A percentile compares a stretch with the other conserved stretches of the same genome.
Evolutionary conservation across 75 land plant genomes (phyloP).

Genomic region (Selaginella tamariscina): DNA sequence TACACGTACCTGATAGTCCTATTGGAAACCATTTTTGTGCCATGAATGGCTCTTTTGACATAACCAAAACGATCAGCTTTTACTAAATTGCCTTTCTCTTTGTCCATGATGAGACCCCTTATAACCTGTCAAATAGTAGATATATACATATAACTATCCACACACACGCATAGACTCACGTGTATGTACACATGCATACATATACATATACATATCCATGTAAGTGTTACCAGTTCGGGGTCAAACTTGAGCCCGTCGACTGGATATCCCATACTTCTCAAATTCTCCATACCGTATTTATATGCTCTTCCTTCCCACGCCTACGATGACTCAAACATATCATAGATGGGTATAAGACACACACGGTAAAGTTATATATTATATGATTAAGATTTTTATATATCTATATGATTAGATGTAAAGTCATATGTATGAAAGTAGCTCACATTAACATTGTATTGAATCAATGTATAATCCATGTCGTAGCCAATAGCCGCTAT

Average conservation of each 20-base stretch:
- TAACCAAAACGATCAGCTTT: constrained; percentile 99
- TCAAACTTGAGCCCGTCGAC: constrained; percentile 92
- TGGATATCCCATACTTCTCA: constrained; percentile 77
- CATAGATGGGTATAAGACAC: not conserved
- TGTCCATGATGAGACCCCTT: constrained; percentile 93
- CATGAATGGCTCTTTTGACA: constrained; percentile 96
- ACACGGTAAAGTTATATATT: too few relatives aligned
- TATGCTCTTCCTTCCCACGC: constrained; percentile 99
- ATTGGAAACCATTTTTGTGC: constrained; percentile 80
- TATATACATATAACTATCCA: not conserved
- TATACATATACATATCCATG: too few relatives aligned
- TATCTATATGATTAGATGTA: too few relatives aligned
- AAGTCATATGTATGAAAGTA: constrained; percentile 1
- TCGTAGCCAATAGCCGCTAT: constrained; percentile 95
- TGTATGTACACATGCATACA: too few relatives aligned
- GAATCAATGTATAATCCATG: constrained; percentile 95
- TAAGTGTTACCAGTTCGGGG: constrained; percentile 57
- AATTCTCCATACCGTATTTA: constrained; percentile 85
- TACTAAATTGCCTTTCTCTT: constrained; percentile 85
- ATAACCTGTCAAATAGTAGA: constrained; percentile 48
- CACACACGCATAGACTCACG: not conserved
- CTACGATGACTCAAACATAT: constrained; percentile 32
- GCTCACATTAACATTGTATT: constrained; percentile 84
- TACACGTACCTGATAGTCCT: constrained; percentile 53
- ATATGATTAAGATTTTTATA: too few relatives aligned